Evolutionary conservation across 495 filamentous ascomycete species (phyloP).

Genomic region (Wilcoxina mikolae): DNA sequence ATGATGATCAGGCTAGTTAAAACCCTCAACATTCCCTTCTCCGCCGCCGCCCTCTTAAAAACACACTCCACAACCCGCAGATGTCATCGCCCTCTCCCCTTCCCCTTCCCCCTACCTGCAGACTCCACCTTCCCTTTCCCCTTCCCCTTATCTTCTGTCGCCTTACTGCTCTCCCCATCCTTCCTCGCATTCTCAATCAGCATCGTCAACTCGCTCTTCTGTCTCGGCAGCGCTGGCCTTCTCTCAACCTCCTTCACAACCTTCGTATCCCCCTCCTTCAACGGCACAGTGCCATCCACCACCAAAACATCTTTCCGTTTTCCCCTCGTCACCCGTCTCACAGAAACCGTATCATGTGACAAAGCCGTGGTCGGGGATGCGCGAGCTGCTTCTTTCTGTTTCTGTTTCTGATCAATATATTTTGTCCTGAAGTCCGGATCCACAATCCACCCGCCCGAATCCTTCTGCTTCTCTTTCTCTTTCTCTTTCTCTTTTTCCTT

Average conservation of each 20-base stretch:
- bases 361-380: conserved; percentile 11
- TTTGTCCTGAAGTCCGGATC: conserved; percentile 27
- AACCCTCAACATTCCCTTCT: too few relatives aligned
- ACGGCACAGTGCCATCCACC: conserved; percentile 21
- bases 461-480: conserved; percentile 4
- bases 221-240: conserved; percentile 3
- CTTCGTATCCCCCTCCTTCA: conserved; percentile 16
- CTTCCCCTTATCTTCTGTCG: neutral
- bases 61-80: neutral
- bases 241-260: neutral
- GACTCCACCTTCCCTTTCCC: neutral
- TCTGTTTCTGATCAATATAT: conserved; percentile 22
- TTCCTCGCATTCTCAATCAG: conserved; percentile 6
- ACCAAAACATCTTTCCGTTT: conserved; percentile 19
- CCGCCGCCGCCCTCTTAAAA: too few relatives aligned
- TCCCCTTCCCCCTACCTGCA: neutral
- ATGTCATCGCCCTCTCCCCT: neutral
- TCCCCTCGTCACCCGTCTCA: conserved; percentile 4
- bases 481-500: neutral
- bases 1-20: too few relatives aligned
- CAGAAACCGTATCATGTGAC: neutral
- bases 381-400: conserved; percentile 13
- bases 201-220: conserved; percentile 5
- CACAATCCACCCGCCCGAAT: conserved; percentile 20
- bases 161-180: neutral